Percentiles rank a stretch among this genome's conserved stretches.
phyloP scores from a whole-genome alignment of 345 rosid genomes.

The Salix udensis region DNA sequence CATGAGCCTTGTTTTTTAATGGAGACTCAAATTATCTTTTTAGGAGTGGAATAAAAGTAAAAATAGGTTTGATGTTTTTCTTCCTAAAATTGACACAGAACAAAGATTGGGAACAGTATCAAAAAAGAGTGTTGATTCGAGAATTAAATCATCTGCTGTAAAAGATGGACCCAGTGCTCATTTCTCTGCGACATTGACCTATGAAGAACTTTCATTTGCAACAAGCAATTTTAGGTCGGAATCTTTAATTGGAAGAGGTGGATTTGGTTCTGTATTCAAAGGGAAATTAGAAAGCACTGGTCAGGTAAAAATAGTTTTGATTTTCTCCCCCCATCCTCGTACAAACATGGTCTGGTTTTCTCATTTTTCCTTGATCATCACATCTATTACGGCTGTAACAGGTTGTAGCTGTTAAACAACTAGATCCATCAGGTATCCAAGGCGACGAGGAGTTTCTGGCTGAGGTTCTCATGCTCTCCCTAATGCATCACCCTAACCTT shows the following conservation, averaged over 20 bases:
- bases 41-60: no score
- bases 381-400: slow-evolving; percentile 17
- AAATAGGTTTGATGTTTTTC: not conserved
- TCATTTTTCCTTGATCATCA: not conserved
- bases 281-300: slow-evolving; percentile 43
- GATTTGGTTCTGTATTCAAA: slow-evolving; percentile 69
- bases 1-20: no score
- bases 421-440: slow-evolving; percentile 57
- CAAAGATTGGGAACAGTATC: not conserved
- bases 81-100: not conserved
- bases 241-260: slow-evolving; percentile 67
- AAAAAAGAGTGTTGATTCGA: slow-evolving; percentile 13
- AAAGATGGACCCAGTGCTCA: not conserved
- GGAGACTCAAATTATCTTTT: no score
- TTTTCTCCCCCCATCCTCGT: not conserved
- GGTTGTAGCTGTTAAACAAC: slow-evolving; percentile 69
- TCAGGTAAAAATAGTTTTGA: slow-evolving; percentile 41
- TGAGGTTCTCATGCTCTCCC: slow-evolving; percentile 85
- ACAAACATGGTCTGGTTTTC: not conserved
- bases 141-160: slow-evolving; percentile 12
- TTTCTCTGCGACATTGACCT: slow-evolving; percentile 37
- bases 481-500: slow-evolving; percentile 61
- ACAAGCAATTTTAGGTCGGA: slow-evolving; percentile 47
- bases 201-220: slow-evolving; percentile 56
- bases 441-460: slow-evolving; percentile 82